Conservation (phyloP, 2,329 filamentous ascomycete genomes). For the Teratosphaeria destructans region DNA sequence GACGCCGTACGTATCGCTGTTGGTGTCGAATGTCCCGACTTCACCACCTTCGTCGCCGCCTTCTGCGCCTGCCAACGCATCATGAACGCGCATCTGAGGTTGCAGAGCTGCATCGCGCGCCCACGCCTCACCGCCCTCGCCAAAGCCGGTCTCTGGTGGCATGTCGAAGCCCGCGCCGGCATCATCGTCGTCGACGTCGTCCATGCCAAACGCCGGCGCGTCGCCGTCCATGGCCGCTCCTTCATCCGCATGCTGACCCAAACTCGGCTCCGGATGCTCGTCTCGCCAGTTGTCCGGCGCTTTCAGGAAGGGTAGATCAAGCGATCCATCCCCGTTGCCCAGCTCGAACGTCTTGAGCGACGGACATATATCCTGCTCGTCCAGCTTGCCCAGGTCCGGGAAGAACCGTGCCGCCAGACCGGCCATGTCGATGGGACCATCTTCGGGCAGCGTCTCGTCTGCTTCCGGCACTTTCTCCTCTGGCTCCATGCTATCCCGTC, state of each 20-base stretch:
- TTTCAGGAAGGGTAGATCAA: conserved; percentile 87
- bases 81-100: conserved; percentile 73
- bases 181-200: conserved; percentile 75
- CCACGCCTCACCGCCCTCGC: conserved; percentile 93
- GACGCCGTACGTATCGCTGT: conserved; percentile 61
- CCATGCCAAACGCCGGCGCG: conserved; percentile 37
- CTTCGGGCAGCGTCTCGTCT: conserved; percentile 34
- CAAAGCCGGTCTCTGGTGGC: conserved; percentile 66
- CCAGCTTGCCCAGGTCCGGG: conserved; percentile 63
- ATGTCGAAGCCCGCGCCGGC: conserved; percentile 51
- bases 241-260: conserved; percentile 44
- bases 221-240: conserved; percentile 34
- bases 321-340: conserved; percentile 70
- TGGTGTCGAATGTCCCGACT: conserved; percentile 48
- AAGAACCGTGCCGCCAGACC: conserved; percentile 74
- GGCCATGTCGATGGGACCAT: conserved; percentile 68
- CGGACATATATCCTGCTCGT: conserved; percentile 85
- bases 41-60: conserved; percentile 35
- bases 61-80: conserved; percentile 45
- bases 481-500: conserved; percentile 30
- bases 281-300: conserved; percentile 72
- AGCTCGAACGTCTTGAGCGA: conserved; percentile 91
- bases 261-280: conserved; percentile 36
- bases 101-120: conserved; percentile 79
- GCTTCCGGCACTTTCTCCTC: conserved; percentile 36